A percentile compares a stretch with the other conserved stretches of the same genome.
phyloP scores from a whole-genome alignment of 306 rosid genomes.

The Arachis stenosperma region DNA sequence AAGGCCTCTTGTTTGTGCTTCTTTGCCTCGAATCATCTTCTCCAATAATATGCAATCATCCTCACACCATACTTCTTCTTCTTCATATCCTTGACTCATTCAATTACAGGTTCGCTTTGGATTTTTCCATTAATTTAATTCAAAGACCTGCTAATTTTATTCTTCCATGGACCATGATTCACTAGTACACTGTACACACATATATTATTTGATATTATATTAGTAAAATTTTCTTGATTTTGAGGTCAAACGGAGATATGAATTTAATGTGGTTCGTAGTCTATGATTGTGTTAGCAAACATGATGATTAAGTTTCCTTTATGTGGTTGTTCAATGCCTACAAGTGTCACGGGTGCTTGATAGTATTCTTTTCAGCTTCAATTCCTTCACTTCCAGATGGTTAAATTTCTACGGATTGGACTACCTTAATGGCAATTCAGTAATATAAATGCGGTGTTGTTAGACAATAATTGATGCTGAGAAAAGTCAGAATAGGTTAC shows the following conservation, averaged over 20 bases:
- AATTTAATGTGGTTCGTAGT: not conserved
- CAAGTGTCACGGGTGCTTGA: conserved; percentile 12
- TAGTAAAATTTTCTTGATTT: conserved; percentile 30
- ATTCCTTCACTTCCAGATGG: not conserved
- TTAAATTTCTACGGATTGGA: conserved; percentile 1
- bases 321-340: conserved; percentile 3
- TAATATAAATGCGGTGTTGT: not conserved
- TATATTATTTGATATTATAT: not conserved
- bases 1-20: conserved; percentile 69
- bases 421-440: not conserved
- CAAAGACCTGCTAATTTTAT: conserved; percentile 39
- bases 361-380: conserved; percentile 13
- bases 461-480: conserved; percentile 9
- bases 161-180: not conserved
- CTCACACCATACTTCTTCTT: too few relatives aligned
- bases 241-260: conserved; percentile 5
- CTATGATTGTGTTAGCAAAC: conserved; percentile 23
- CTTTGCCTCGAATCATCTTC: conserved; percentile 9
- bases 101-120: conserved; percentile 39
- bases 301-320: conserved; percentile 33
- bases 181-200: too few relatives aligned
- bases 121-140: conserved; percentile 30
- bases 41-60: too few relatives aligned
- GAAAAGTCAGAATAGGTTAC: not conserved
- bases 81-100: conserved; percentile 43